Evolutionary conservation across 2,329 filamentous ascomycete genomes (phyloP), one percentile per base, ranked within the genome.

Genomic region (Aspergillus niger): DNA sequence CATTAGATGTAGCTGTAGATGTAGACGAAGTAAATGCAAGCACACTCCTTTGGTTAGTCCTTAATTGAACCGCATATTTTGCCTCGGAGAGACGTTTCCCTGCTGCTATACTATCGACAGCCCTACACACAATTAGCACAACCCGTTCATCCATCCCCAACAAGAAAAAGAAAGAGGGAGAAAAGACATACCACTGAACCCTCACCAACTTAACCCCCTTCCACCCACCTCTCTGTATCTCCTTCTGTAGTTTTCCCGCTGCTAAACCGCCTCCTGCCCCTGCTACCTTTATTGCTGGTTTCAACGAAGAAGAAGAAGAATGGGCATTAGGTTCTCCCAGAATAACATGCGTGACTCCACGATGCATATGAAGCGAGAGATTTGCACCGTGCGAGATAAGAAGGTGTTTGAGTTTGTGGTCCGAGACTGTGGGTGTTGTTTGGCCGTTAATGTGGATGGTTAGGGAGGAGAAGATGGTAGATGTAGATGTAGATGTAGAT

Each of bases 381-480:
- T 78, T 81, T 0, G 87, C 94, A 20, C 93, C 94, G 71, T 96
- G 86, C 59, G 87, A 82, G 5, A 84, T 86, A 39, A 97, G 83
- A 15, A 96, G 76, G 58, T 88, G 87, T 80, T 95, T 96, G 59
- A 97, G 84, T 72, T 86, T 90, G 79, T 96, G 91, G 75, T 97
- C 93, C 13, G 91, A 96, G 63, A 97, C 85, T 24, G 86, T 76
- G 1, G 93, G 92, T 61, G 88, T 84, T 2, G 92, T 96, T 66
- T 90, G 93, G 62, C 92, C 92, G 76, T 97, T 97, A 76, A 97
- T 85, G 77, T 94, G 95, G 68, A 97, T 84, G 55, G 86, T 88
- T 22, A 92, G 82, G 15, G 87, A 86, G 48, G 85, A 77, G 72
- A 97, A 93, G 56, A 96, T 65, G 68, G 49, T 32, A 17, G n/a